Evolutionary conservation across 2,329 filamentous ascomycete species (phyloP), one percentile per base, ranked within the genome.

Genomic region (Phoma herbarum): DNA sequence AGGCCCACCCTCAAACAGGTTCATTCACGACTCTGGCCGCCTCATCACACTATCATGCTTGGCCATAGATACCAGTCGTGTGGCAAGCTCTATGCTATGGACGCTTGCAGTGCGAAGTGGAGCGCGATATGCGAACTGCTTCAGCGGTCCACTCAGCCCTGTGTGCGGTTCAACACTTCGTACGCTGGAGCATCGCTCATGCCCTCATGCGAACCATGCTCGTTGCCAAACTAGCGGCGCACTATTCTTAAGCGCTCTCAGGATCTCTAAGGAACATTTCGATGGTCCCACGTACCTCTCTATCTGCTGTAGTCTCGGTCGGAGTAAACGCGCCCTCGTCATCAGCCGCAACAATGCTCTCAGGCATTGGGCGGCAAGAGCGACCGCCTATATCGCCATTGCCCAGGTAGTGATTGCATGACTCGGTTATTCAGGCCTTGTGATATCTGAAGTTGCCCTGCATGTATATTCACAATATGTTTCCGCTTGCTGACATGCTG

Each of bases 11-110:
- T 8, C n/a, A 6, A 46, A 22, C 26, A 26, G 16, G 28, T 44
- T 29, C 23, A 10, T 29, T 31, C 41, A 25, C 31, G 18, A 41
- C 20, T 25, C 7, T 48, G 52, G 48, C 52, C 52, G 52, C 52
- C 35, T 46, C 18, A 18, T 16, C 33, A 11, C 14, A 41, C 31
- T 20, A 22, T 16, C 3, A 33, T 1, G 8, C 37, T 48, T 55
- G 43, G 52, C 33, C 16, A 6, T 22, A n/a, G 12, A 11, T 10
- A 43, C 16, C 23, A 31, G 29, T n/a, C 12, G 5, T 45, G 1
- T 10, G 10, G 45, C 39, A 55, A 49, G 39, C 29, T 33, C 26
- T 20, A 10, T n/a, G 4, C 8, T 35, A 26, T 8, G 22, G 37
- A 20, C 16, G 14, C 39, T 29, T 18, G 18, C 12, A 2, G 10